Evolutionary conservation across 495 filamentous ascomycete genomes (phyloP), one percentile per base, ranked within the genome.

Genomic region (Staphylotrichum tortipilum): DNA sequence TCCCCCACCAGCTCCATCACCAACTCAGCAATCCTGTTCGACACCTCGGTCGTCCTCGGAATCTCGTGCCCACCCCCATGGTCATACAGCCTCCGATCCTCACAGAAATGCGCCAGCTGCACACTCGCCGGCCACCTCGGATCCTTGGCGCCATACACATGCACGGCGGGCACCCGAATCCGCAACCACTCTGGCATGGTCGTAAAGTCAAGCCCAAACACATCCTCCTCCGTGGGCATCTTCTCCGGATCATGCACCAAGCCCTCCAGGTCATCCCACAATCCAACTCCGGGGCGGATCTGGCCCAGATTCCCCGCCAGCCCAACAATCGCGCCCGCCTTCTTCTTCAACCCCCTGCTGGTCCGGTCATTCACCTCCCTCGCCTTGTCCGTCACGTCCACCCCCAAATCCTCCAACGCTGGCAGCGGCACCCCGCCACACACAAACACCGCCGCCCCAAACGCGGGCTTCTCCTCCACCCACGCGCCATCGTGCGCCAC

Each of bases 111-210:
- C 37, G 73, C 75, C 34, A 84, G 58, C 55, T 84, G 79, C 34
- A 80, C 47, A 12, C 75, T 71, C 5, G 75, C 58, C 3, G 74
- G 68, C 58, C 73, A 81, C 35, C 77, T 51, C 4, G 79, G 78
- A 59, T 84, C 81, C 42, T 77, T 77, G 3, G 52, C 59, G 0
- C 81, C 81, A 50, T 78, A 81, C 12, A 83, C 63, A 62, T 84
- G 79, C 40, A 79, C 77, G 7, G 82, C 83, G 0, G 81, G 82
- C n/a, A 85, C 74, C n/a, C 59, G 43, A 42, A 85, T 77, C 22
- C 56, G 57, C 18, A 68, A 30, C 23, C 67, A 60, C 12, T 56
- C 47, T 7, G 72, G 68, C 3, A 75, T 65, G 1, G 45, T 51
- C 9, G 73, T 71, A 37, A 79, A 59, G 41, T 83, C 73, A 5